Conservation (phyloP, 2,329 filamentous ascomycete genomes). For the Cercospora beticola region DNA sequence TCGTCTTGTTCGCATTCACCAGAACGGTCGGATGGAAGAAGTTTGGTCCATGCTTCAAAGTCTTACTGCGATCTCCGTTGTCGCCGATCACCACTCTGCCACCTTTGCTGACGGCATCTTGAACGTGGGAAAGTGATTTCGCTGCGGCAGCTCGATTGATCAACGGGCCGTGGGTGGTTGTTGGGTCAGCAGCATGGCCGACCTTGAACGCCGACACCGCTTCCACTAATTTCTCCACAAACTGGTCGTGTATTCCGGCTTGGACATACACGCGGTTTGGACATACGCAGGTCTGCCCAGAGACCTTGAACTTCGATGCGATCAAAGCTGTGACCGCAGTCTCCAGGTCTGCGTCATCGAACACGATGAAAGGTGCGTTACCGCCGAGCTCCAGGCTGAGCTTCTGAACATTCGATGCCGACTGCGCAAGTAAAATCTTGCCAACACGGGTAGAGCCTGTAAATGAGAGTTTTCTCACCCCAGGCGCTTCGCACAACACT, state of each 20-base stretch:
- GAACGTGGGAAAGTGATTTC: constrained; percentile 48
- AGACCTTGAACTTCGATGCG: constrained; percentile 32
- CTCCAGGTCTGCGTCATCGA: constrained; percentile 37
- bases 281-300: constrained; percentile 36
- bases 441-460: constrained; percentile 36
- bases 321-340: constrained; percentile 32
- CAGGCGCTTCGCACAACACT: constrained; percentile 24
- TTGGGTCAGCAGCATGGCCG: constrained; percentile 19
- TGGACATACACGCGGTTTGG: constrained; percentile 55
- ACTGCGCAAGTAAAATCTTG: constrained; percentile 33
- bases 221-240: constrained; percentile 56
- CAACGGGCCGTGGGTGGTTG: constrained; percentile 58
- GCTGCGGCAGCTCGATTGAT: constrained; percentile 82
- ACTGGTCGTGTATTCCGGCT: constrained; percentile 52
- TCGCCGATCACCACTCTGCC: constrained; percentile 57
- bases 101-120: not conserved
- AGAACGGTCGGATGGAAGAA: constrained; percentile 91
- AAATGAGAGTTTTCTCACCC: constrained; percentile 36
- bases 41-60: constrained; percentile 41
- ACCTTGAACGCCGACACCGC: constrained; percentile 29
- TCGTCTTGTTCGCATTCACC: constrained; percentile 78
- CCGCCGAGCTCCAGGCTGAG: constrained; percentile 37
- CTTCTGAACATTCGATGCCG: constrained; percentile 32
- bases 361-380: constrained; percentile 38
- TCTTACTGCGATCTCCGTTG: constrained; percentile 70